Percentiles rank a stretch among this genome's conserved stretches.
phyloP scores from a whole-genome alignment of 2,329 filamentous ascomycete genomes.

The Karstenula rhodostoma region DNA sequence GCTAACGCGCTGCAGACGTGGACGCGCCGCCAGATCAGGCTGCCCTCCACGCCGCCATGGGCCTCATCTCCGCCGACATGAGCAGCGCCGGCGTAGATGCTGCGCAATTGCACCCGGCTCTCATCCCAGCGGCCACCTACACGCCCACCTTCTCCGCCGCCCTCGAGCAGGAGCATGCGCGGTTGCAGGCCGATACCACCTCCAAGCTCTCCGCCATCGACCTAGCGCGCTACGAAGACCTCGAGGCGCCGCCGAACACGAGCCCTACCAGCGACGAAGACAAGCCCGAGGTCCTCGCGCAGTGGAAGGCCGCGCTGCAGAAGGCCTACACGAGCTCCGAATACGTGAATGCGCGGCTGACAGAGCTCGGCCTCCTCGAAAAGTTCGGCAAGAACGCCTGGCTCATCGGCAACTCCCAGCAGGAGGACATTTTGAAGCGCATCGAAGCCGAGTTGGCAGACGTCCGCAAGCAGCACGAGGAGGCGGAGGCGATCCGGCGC shows the following conservation, averaged over 20 bases:
- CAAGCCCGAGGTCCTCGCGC: conserved; percentile 48
- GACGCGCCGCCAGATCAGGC: conserved; percentile 73
- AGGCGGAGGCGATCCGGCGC: conserved; percentile 74
- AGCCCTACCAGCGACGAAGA: conserved; percentile 48
- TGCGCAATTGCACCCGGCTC: conserved; percentile 64
- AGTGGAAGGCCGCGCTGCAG: conserved; percentile 61
- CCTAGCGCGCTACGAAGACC: conserved; percentile 81
- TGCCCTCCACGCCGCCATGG: conserved; percentile 71
- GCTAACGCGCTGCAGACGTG: conserved; percentile 69
- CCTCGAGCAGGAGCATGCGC: conserved; percentile 73
- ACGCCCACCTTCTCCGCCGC: conserved; percentile 68
- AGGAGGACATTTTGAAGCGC: conserved; percentile 74
- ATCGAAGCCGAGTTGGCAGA: conserved; percentile 79
- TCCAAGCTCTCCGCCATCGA: conserved; percentile 71
- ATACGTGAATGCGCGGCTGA: conserved; percentile 64
- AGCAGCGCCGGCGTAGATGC: conserved; percentile 51
- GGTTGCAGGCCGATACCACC: conserved; percentile 63
- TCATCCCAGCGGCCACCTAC: conserved; percentile 59
- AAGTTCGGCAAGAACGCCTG: conserved; percentile 88
- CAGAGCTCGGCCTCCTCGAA: conserved; percentile 78
- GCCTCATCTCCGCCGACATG: conserved; percentile 72
- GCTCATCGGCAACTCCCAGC: conserved; percentile 82
- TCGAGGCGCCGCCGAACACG: conserved; percentile 64
- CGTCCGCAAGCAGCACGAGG: conserved; percentile 73
- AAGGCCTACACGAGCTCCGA: conserved; percentile 66